Evolutionary conservation across 129 eudicot species (phyloP).

Genomic region (Centaurea solstitialis): DNA sequence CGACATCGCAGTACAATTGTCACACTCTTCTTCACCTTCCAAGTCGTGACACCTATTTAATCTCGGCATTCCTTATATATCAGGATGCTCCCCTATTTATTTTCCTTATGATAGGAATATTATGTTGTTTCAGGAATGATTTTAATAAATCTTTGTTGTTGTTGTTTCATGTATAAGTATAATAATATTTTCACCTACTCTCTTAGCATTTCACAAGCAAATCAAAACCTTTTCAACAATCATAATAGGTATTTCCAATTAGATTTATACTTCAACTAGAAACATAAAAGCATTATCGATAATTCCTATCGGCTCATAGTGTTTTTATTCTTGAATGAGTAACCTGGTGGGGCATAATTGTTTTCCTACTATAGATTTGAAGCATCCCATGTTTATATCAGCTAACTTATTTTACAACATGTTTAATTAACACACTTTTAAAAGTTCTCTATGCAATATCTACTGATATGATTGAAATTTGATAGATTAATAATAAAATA

Average conservation of each 20-base stretch:
- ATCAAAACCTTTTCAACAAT: too few relatives aligned
- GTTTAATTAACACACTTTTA: too few relatives aligned
- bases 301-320: too few relatives aligned
- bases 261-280: neutral
- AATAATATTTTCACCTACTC: neutral
- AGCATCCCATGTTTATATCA: neutral
- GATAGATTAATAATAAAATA: neutral
- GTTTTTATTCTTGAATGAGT: neutral
- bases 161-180: neutral
- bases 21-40: neutral
- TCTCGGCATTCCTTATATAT: neutral
- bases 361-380: too few relatives aligned
- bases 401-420: neutral
- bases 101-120: neutral
- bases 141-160: too few relatives aligned
- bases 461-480: neutral
- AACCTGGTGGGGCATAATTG: neutral
- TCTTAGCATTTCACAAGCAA: neutral
- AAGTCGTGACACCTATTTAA: neutral
- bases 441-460: too few relatives aligned
- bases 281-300: too few relatives aligned
- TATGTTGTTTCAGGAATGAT: neutral
- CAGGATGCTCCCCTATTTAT: neutral
- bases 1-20: neutral
- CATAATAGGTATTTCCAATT: neutral